Base-by-base conservation (phyloP, 1,284 basidiomycete species). In the Apiotrichum sp. region DNA sequence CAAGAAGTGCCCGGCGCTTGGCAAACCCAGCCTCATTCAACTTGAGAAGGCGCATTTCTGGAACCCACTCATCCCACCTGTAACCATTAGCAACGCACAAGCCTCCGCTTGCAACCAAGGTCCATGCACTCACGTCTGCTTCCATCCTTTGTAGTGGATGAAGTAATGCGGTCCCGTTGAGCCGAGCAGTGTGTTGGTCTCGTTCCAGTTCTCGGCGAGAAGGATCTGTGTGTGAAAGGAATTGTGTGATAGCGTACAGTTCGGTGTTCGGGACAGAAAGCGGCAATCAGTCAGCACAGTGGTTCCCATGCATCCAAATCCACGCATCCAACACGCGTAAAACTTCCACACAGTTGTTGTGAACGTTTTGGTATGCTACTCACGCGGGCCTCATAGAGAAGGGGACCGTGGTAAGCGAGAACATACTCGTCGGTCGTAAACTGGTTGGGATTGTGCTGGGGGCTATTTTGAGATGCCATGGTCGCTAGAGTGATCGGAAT, bases 131-230 rank as follows among this genome's bases (percentile, higher is more conserved):
- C 72, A 93, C 86, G 89, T 93, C 76, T 93, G 89, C 75, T 98
- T 98, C 96, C 96, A 99, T 4, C 96, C 96, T 73, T 96, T 93
- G 81, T 99, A 99, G 76, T 99, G 96, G 31, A 99, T 93, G 62
- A 89, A 86, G 75, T 91, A 98, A 67, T 96, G 89, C 5, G 85
- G 84, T 1, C 92, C 92, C 1, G 83, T 76, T 5, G 79, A 75
- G 3, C 87, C 86, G 4, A 82, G 80, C 43, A 84, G 80, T 6
- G 86, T 84, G 53, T 83, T 85, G 3, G 80, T 78, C 65, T 87
- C 86, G 55, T 86, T 84, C 80, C 86, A 88, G 50, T 80, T 83
- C 68, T 89, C 86, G 1, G 83, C 80, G 71, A 93, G 88, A 62
- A 96, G 83, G 13, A 98, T 81, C 81, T 83, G 62, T 33, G 31